These are phyloP conservation scores for Yarrowia alimentaria DNA, from an alignment of 805 yeast species.

Conservation along the genomic window DNA sequence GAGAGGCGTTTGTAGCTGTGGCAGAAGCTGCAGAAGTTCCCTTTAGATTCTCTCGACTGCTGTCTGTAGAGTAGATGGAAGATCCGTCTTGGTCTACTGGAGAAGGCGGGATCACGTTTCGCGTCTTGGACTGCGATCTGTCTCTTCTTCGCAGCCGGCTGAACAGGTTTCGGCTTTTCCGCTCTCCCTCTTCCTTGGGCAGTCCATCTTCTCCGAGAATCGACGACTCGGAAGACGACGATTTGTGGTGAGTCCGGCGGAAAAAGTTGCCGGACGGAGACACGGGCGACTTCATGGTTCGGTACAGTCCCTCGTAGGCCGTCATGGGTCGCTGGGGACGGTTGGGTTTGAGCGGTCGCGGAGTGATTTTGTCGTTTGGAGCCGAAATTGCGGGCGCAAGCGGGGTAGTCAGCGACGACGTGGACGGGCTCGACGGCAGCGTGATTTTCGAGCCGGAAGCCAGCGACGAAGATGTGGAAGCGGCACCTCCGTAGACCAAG, in stretches of 20 bases:
- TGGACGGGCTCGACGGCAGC: constrained; percentile 3
- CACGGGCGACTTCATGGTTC: constrained; percentile 42
- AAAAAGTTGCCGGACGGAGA: constrained; percentile 48
- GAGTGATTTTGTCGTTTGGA: constrained; percentile 12
- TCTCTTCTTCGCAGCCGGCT: constrained; percentile 3
- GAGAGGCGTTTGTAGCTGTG: constrained; percentile 1
- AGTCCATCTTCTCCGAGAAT: constrained; percentile 13
- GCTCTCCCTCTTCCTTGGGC: not conserved
- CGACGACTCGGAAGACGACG: constrained; percentile 55
- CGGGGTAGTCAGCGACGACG: not conserved
- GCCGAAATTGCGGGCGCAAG: constrained; percentile 2
- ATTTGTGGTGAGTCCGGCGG: constrained; percentile 63
- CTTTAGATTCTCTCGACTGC: no score
- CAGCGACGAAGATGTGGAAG: no score
- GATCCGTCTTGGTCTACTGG: constrained; percentile 8
- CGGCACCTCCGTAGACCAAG: no score
- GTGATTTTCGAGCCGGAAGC: no score
- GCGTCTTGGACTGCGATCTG: constrained; percentile 5
- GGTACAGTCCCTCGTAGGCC: constrained; percentile 16
- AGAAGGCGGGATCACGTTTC: constrained; percentile 4
- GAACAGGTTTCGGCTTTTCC: constrained; percentile 13
- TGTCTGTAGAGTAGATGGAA: constrained; percentile 9
- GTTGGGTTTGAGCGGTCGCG: constrained; percentile 23
- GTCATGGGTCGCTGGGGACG: constrained; percentile 31
- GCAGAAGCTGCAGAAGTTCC: no score